Conservation (phyloP, 164 flowering plant species). For the Brasenia schreberi region DNA sequence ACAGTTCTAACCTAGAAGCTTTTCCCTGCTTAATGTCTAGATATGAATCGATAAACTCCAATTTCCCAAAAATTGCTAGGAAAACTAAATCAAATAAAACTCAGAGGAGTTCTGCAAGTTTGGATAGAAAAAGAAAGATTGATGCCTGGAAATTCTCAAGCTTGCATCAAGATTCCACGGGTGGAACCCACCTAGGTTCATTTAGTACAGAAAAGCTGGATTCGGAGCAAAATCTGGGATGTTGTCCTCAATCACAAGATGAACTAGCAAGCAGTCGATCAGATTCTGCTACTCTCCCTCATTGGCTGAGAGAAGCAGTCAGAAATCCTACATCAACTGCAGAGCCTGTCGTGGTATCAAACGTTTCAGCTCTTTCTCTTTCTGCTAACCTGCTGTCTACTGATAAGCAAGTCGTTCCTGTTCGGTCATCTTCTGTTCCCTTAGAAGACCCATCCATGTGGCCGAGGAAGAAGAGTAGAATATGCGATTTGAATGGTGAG, state of each 20-base stretch:
- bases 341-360: constrained; percentile 7
- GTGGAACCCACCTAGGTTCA: not conserved
- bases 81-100: constrained; percentile 12
- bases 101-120: constrained; percentile 7
- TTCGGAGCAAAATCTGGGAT: constrained; percentile 1
- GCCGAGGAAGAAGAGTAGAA: constrained; percentile 4
- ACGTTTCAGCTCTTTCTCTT: constrained; percentile 5
- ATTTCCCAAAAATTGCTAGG: constrained; percentile 6
- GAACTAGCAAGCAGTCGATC: constrained; percentile 4
- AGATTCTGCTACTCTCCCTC: constrained; percentile 23
- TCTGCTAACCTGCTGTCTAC: constrained; percentile 7
- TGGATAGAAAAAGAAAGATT: constrained; percentile 6
- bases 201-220: constrained; percentile 7
- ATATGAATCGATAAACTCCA: constrained; percentile 2
- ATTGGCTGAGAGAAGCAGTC: constrained; percentile 38
- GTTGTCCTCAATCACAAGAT: constrained; percentile 1
- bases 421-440: constrained; percentile 1
- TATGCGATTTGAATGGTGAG: constrained; percentile 3
- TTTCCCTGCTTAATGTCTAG: not conserved
- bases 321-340: constrained; percentile 8
- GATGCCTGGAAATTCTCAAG: constrained; percentile 1
- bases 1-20: not conserved
- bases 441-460: not conserved
- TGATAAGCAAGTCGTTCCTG: constrained; percentile 6
- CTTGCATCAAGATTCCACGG: constrained; percentile 6